A percentile compares a stretch with the other conserved stretches of the same genome.
These are phyloP conservation scores for Chenopodium berlandieri DNA, from an alignment of 148 eudicot genomes.

Conservation along the genomic window DNA sequence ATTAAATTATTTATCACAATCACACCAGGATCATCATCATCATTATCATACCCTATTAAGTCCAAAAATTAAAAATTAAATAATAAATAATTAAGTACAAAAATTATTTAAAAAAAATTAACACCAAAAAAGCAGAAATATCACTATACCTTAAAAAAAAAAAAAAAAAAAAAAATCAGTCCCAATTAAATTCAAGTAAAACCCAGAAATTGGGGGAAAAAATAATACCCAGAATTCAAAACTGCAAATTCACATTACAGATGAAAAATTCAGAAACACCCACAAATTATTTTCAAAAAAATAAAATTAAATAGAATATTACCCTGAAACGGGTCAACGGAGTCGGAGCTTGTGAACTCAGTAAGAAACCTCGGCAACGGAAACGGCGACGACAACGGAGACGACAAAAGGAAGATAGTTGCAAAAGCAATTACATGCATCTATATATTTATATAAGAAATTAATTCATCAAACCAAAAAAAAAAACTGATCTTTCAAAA, in stretches of 20 bases:
- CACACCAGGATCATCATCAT: no score
- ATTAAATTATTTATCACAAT: neutral
- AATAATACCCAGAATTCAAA: neutral
- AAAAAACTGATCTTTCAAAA: conserved; percentile 10
- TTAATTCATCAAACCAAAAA: neutral
- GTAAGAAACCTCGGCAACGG: conserved; percentile 9
- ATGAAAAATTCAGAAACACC: conserved; percentile 1
- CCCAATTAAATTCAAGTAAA: neutral
- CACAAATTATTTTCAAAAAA: neutral
- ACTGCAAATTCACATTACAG: conserved; percentile 11
- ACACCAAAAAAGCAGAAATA: neutral
- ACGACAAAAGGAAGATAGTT: neutral
- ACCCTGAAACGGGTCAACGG: conserved; percentile 30
- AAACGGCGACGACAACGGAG: neutral
- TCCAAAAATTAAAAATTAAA: no score
- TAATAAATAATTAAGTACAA: neutral
- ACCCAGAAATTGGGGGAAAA: neutral
- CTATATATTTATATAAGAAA: conserved; percentile 14
- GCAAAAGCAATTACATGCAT: conserved; percentile 27
- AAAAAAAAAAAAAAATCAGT: neutral
- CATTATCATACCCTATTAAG: no score
- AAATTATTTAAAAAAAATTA: neutral
- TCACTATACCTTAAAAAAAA: neutral
- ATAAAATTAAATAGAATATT: neutral
- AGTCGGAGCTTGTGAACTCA: conserved; percentile 27